Conservation (phyloP, 345 rosid species). For the Stellera chamaejasme region DNA sequence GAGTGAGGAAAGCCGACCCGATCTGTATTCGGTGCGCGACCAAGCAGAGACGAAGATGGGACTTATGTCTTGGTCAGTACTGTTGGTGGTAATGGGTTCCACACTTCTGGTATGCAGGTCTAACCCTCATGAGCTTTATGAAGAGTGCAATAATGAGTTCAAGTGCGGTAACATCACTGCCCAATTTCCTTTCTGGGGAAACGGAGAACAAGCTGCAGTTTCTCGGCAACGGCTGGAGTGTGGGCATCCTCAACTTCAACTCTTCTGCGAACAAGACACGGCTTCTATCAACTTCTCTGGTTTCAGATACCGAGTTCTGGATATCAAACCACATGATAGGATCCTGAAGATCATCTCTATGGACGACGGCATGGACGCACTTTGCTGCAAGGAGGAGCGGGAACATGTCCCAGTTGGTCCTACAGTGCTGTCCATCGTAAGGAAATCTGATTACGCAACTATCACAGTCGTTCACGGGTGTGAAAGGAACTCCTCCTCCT, state of each 20-base stretch:
- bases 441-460: not conserved
- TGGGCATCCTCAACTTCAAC: constrained; percentile 28
- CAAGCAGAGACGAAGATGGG: too few relatives aligned
- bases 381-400: constrained; percentile 9
- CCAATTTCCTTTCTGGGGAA: constrained; percentile 40
- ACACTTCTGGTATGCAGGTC: constrained; percentile 1
- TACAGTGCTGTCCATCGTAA: not conserved
- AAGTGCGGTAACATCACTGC: constrained; percentile 21
- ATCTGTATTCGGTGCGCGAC: too few relatives aligned
- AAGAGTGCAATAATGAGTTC: constrained; percentile 6
- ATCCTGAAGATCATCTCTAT: constrained; percentile 15
- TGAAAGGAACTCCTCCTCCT: rapidly evolving
- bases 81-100: too few relatives aligned
- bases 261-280: constrained; percentile 3
- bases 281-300: constrained; percentile 10
- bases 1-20: too few relatives aligned
- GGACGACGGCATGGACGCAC: constrained; percentile 9
- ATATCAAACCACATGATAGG: not conserved
- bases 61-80: too few relatives aligned
- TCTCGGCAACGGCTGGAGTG: constrained; percentile 4
- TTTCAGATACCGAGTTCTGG: constrained; percentile 21
- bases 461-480: constrained; percentile 23
- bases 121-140: constrained; percentile 1
- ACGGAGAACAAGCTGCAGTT: rapidly evolving
- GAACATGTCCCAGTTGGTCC: constrained; percentile 11